Conservation (phyloP, 2,329 filamentous ascomycete genomes). For the Trichoderma asperellum region DNA sequence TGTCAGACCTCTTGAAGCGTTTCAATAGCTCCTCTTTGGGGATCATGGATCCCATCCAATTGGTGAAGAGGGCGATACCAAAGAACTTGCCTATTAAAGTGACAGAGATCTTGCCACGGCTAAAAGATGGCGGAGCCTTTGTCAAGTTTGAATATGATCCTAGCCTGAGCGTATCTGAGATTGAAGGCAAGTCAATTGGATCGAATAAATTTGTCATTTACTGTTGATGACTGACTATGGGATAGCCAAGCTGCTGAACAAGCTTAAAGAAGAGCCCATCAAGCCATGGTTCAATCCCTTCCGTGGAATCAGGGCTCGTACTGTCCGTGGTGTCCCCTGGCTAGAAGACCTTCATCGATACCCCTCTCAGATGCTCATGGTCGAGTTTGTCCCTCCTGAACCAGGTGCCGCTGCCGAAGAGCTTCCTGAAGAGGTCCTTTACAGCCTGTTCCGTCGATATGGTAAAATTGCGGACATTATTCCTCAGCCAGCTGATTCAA, state of each 20-base stretch:
- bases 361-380: conserved; percentile 73
- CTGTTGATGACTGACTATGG: conserved; percentile 19
- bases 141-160: conserved; percentile 73
- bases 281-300: conserved; percentile 92
- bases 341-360: conserved; percentile 87
- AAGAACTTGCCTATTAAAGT: conserved; percentile 67
- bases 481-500: conserved; percentile 82
- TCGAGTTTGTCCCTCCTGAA: conserved; percentile 80
- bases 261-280: conserved; percentile 70
- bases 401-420: conserved; percentile 75
- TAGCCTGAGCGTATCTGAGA: conserved; percentile 44
- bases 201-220: too few species aligned
- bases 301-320: conserved; percentile 66
- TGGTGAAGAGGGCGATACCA: conserved; percentile 67
- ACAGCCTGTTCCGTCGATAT: conserved; percentile 84
- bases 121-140: conserved; percentile 92
- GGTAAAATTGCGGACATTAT: conserved; percentile 88
- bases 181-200: conserved; percentile 46
- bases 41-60: conserved; percentile 55
- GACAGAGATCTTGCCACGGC: conserved; percentile 77
- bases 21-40: conserved; percentile 57
- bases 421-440: conserved; percentile 83
- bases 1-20: conserved; percentile 54
- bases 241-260: conserved; percentile 58
- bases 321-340: conserved; percentile 88